Evolutionary conservation across 768 basidiomycete species (phyloP), one percentile per base, ranked within the genome.

Genomic region (Phaeotremella fagi): DNA sequence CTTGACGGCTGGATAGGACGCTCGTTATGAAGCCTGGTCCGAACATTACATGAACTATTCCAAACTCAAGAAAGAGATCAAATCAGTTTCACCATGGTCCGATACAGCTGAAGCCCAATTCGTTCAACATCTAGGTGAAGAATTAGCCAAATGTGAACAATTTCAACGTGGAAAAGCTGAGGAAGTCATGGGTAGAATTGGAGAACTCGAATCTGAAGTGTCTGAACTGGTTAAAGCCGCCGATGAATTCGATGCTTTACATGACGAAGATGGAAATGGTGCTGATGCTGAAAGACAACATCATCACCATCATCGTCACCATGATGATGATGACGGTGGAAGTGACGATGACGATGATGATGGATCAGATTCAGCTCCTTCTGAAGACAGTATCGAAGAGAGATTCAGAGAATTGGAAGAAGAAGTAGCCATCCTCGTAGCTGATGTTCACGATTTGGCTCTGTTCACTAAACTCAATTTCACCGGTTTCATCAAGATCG

Each of bases 401-500:
- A 80, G 84, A 20, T 99, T 95, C 73, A 83, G 86, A 57, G 80
- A 80, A 15, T 78, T 98, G 18, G 90, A 98, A 75, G 92, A 95
- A 68, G 90, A 92, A 69, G 88, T 98, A 18, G 94, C 92, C 0
- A 87, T 83, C 36, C 82, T 99, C 38, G 94, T 99, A 16, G 94
- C 94, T 0, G 79, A 80, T 56, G 79, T 78, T 3, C 76, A 78
- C 48, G 76, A 78, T 50, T 80, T 92, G 35, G 90, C 91, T 1
- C 78, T 97, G 26, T 87, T 92, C 72, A 92, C 94, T 2, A 98
- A 98, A 72, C 82, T 98, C 50, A 98, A 98, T 73, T 91, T 97
- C 67, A 97, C 95, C 1, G 95, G 95, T 9, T 99, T 99, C 73
- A 87, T 97, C 80, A 99, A 99, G 77, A 97, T 97, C 57, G 79